Base-by-base conservation (phyloP, 2,329 filamentous ascomycete species). In the Colletotrichum karsti region DNA sequence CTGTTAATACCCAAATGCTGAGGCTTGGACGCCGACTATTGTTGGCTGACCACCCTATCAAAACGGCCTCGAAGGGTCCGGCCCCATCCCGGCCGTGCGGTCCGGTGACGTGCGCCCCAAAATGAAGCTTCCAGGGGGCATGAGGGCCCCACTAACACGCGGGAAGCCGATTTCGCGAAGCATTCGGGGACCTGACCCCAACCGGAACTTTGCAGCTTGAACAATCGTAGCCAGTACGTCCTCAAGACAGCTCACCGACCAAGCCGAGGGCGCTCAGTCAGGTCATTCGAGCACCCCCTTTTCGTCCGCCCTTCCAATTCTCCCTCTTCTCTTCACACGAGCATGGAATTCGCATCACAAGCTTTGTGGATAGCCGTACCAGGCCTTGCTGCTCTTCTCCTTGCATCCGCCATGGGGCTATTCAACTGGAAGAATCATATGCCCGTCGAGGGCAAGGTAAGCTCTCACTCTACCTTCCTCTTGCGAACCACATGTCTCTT, bases 381-480 rank as follows among this genome's bases (percentile, higher is more conserved):
- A 0, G 84, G 74, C 28, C 39, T 82, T 55, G 69, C 81, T 33
- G 77, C 78, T 12, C 54, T 82, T 13, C 54, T 80, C 28, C 69
- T 81, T 35, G 77, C 78, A 12, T 72, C 78, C 66, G 77, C 77
- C 55, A 94, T 95, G 92, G 90, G 91, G n/a, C 76, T 91, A 67
- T 92, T 93, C 66, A 79, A 84, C 55, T 80, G 86, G 63, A 91
- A 87, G 73, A 94, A 97, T 77, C 87, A 94, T 70, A 94, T 98
- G 83, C 89, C 91, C 56, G 93, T 98, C 10, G 90, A 94, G 74
- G 94, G 94, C 78, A 93, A 92, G 85, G 95, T 96, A 78, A 83
- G 61, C 35, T 4, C 10, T 4, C 10, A n/a, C 7, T 35, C 54
- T 33, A 26, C 48, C 64, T 10, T 58, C 65, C 56, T 26, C 7